Evolutionary conservation across 2,329 filamentous ascomycete species (phyloP).

Genomic region (Phyllosticta citriasiana): DNA sequence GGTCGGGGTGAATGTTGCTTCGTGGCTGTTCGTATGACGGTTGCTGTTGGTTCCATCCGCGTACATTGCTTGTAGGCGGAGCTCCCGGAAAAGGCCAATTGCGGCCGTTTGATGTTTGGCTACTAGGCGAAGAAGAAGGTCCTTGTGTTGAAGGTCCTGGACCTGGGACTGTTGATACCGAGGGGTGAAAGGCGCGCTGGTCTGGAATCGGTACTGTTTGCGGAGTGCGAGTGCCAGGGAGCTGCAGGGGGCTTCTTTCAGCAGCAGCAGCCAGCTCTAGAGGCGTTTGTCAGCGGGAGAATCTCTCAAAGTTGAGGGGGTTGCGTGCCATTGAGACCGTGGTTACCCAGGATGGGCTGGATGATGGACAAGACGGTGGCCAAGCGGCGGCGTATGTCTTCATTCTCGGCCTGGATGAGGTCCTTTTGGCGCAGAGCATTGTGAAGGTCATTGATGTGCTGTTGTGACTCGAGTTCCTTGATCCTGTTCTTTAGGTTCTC

Average conservation of each 20-base stretch:
- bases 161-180: constrained; percentile 13
- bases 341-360: constrained; percentile 44
- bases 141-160: neutral
- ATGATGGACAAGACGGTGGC: constrained; percentile 55
- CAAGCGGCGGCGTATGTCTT: constrained; percentile 62
- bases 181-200: constrained; percentile 13
- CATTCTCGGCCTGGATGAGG: constrained; percentile 66
- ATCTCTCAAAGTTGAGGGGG: neutral
- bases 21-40: constrained; percentile 32
- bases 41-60: constrained; percentile 26
- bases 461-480: constrained; percentile 64
- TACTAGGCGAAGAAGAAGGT: constrained; percentile 18
- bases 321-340: constrained; percentile 34
- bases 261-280: constrained; percentile 39
- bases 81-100: constrained; percentile 24
- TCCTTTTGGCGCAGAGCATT: constrained; percentile 66
- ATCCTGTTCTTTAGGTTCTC: constrained; percentile 64
- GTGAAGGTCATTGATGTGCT: constrained; percentile 78
- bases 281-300: neutral
- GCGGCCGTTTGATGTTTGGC: constrained; percentile 16
- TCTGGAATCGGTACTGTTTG: constrained; percentile 6
- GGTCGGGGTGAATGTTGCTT: constrained; percentile 10
- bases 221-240: constrained; percentile 17
- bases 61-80: constrained; percentile 24
- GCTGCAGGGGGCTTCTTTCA: constrained; percentile 35